phyloP scores from a whole-genome alignment of 2,329 filamentous ascomycete genomes.

The Hypoxylon sp. region DNA sequence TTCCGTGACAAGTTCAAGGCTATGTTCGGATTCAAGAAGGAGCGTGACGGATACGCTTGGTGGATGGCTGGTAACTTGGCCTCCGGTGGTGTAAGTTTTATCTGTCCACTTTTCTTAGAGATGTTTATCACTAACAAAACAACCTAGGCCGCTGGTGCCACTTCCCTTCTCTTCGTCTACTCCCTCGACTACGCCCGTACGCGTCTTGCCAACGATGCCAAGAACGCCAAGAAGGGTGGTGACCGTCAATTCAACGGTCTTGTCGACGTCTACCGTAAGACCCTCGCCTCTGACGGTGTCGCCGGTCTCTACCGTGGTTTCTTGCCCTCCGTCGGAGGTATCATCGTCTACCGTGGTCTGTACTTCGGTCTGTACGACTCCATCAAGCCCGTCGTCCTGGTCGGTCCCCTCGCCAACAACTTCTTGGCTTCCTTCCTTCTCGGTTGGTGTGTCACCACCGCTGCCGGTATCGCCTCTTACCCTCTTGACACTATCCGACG shows the following conservation, averaged over 20 bases:
- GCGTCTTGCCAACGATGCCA: constrained; percentile 99
- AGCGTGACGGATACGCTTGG: constrained; percentile 95
- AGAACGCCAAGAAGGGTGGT: constrained; percentile 96
- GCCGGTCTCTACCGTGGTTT: constrained; percentile 99
- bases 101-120: no score
- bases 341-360: constrained; percentile 99
- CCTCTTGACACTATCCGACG: constrained; percentile 99
- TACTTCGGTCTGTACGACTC: constrained; percentile 99
- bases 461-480: constrained; percentile 99
- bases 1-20: constrained; percentile 99
- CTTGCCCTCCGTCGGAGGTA: constrained; percentile 98
- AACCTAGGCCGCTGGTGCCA: constrained; percentile 92
- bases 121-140: not conserved
- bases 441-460: constrained; percentile 99
- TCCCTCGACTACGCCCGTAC: constrained; percentile 99
- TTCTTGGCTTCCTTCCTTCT: constrained; percentile 99
- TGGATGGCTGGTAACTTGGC: constrained; percentile 99
- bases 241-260: constrained; percentile 99
- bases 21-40: constrained; percentile 99
- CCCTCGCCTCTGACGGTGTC: constrained; percentile 97
- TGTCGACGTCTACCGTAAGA: constrained; percentile 99
- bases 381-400: constrained; percentile 97
- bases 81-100: constrained; percentile 91
- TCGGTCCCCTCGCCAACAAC: constrained; percentile 92
- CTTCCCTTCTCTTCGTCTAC: constrained; percentile 99